phyloP scores from a whole-genome alignment of 2,329 filamentous ascomycete species.

The Pseudogymnoascus sp. region DNA sequence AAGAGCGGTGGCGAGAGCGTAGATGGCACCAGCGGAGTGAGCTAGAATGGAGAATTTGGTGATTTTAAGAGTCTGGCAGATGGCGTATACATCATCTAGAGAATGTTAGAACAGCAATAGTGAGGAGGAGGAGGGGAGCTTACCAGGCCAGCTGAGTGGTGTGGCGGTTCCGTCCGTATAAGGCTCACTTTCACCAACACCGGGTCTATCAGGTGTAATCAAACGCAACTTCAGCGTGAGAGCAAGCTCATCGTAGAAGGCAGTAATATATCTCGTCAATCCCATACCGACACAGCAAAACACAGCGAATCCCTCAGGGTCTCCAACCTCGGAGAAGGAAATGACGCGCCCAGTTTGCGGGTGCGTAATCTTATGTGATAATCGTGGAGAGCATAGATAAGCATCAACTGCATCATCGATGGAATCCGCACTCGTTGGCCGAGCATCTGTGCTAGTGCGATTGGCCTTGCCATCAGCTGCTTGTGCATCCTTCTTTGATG shows the following conservation, averaged over 20 bases:
- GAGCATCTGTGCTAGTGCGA: constrained; percentile 47
- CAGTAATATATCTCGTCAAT: constrained; percentile 86
- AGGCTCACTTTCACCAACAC: constrained; percentile 83
- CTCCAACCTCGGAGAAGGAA: constrained; percentile 93
- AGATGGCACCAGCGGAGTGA: constrained; percentile 96
- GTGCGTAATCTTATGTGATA: constrained; percentile 83
- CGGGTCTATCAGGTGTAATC: constrained; percentile 89
- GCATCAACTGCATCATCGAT: constrained; percentile 80
- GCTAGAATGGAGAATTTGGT: constrained; percentile 94
- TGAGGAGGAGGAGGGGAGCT: constrained; percentile 26
- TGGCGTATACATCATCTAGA: constrained; percentile 74
- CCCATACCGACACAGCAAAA: constrained; percentile 99
- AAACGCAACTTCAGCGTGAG: constrained; percentile 78
- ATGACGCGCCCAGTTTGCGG: constrained; percentile 81
- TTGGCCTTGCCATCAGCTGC: constrained; percentile 33
- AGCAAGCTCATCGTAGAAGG: constrained; percentile 94
- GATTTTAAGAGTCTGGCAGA: constrained; percentile 85
- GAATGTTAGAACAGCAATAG: constrained; percentile 18
- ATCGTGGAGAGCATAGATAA: constrained; percentile 71
- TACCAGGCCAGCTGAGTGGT: constrained; percentile 89
- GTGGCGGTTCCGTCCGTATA: constrained; percentile 76
- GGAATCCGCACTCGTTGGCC: constrained; percentile 73
- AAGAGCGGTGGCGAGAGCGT: constrained; percentile 87
- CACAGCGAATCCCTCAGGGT: constrained; percentile 82
- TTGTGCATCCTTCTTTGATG: background rate